phyloP scores from a whole-genome alignment of 202 grass and related monocot genomes.

The Carex sylvatica region DNA sequence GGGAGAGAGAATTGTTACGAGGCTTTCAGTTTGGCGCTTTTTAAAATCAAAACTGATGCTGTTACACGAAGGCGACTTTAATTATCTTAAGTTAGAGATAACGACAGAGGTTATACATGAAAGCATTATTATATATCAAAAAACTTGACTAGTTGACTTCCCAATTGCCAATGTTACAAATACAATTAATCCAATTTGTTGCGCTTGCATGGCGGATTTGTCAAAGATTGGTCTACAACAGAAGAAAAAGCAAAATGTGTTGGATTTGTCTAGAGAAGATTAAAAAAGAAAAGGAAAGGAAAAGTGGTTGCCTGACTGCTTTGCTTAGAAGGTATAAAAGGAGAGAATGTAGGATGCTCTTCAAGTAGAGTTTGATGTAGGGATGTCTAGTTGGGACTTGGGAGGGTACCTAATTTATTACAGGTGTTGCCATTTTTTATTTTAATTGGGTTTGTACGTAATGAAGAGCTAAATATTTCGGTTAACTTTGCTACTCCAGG shows the following conservation, averaged over 20 bases:
- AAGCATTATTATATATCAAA: constrained; percentile 8
- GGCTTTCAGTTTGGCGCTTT: neutral
- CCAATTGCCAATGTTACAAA: constrained; percentile 3
- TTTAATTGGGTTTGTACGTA: neutral
- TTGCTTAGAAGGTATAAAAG: constrained; percentile 28
- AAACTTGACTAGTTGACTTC: constrained; percentile 3
- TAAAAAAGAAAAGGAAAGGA: neutral
- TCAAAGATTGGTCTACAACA: neutral
- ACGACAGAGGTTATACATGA: constrained; percentile 10
- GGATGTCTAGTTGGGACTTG: neutral
- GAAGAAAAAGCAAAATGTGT: neutral
- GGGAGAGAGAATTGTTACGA: neutral
- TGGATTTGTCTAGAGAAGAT: neutral
- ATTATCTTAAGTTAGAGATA: constrained; percentile 11
- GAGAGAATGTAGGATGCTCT: neutral
- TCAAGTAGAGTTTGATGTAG: constrained; percentile 22
- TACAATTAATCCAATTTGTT: neutral
- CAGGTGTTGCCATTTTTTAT: neutral
- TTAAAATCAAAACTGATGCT: neutral
- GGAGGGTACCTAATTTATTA: neutral
- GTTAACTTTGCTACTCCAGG: no score
- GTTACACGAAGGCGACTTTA: constrained; percentile 8
- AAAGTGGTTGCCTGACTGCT: constrained; percentile 5
- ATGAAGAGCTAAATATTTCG: no score
- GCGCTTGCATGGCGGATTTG: neutral